These are phyloP conservation scores for Lagerstroemia speciosa DNA, from an alignment of 345 rosid genomes.

Conservation along the genomic window DNA sequence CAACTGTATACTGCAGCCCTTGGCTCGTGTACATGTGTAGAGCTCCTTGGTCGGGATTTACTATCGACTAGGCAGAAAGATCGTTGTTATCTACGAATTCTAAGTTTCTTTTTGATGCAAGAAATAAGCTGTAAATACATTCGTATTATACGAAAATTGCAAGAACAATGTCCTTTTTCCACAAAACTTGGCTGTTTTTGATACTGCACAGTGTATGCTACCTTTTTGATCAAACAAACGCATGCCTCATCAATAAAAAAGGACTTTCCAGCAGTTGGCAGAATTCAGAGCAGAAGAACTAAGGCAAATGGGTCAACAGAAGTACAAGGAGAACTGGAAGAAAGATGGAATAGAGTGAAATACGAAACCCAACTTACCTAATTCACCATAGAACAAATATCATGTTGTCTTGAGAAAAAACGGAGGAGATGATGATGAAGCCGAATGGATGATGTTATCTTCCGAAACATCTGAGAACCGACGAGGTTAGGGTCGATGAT, in stretches of 20 bases:
- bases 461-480: constrained; percentile 49
- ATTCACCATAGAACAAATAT: not conserved
- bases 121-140: no score
- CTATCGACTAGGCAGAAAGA: not conserved
- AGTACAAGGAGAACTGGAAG: not conserved
- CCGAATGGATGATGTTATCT: constrained; percentile 23
- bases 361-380: not conserved
- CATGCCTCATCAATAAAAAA: no score
- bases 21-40: not conserved
- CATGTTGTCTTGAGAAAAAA: not conserved
- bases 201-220: no score
- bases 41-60: not conserved
- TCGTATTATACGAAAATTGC: no score
- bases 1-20: not conserved
- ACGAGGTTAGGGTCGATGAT: constrained; percentile 44
- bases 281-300: not conserved
- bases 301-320: not conserved
- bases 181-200: no score
- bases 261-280: no score
- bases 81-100: not conserved
- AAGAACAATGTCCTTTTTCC: no score
- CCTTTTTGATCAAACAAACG: no score
- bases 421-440: not conserved
- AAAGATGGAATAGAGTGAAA: not conserved
- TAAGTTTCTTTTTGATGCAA: no score